phyloP scores from a whole-genome alignment of 106 monocot genomes.

The Alisma plantagoaquatica region DNA sequence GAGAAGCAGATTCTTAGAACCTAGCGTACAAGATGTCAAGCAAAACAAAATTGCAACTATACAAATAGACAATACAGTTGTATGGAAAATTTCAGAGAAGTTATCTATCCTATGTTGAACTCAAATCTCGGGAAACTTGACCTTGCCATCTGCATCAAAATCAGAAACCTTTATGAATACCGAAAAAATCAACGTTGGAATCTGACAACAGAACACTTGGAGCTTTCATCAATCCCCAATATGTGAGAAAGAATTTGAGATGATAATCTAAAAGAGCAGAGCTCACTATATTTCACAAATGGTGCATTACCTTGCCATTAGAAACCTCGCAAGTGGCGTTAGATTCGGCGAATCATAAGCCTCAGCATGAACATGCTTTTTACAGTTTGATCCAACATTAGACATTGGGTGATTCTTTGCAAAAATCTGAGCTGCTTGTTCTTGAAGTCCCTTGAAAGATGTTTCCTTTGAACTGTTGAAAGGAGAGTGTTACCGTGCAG shows the following conservation, averaged over 20 bases:
- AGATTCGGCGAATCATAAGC: slow-evolving; percentile 27
- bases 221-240: background rate
- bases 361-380: slow-evolving; percentile 22
- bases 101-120: slow-evolving; percentile 37
- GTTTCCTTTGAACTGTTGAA: slow-evolving; percentile 54
- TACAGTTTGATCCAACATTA: slow-evolving; percentile 15
- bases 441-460: slow-evolving; percentile 51
- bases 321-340: slow-evolving; percentile 76
- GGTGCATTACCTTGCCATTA: slow-evolving; percentile 50
- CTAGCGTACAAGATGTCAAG: too few relatives aligned
- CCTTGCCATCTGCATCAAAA: slow-evolving; percentile 71
- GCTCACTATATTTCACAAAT: background rate
- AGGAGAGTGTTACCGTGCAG: background rate
- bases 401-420: slow-evolving; percentile 16
- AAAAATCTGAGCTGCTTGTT: slow-evolving; percentile 29
- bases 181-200: background rate
- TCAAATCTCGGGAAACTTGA: slow-evolving; percentile 63
- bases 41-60: too few relatives aligned
- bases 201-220: too few relatives aligned
- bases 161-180: background rate
- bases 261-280: slow-evolving; percentile 1
- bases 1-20: too few relatives aligned
- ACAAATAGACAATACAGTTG: too few relatives aligned
- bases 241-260: background rate
- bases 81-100: too few relatives aligned